Evolutionary conservation across 768 basidiomycete genomes (phyloP).

Genomic region (Neoboletus magnificus): DNA sequence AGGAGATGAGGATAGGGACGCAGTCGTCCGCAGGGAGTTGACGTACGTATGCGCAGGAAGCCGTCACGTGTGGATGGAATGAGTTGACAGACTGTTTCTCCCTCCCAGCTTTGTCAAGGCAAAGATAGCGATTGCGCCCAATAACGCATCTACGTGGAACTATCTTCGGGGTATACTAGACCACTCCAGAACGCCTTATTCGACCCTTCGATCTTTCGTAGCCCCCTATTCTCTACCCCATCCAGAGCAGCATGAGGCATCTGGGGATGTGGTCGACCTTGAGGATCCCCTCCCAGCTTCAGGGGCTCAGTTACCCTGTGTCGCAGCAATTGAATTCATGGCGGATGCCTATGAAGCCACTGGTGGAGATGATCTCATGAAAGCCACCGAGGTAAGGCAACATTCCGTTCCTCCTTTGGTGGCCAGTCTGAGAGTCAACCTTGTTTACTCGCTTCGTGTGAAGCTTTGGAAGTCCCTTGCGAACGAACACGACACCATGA

Average conservation of each 20-base stretch:
- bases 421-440: conserved; percentile 4
- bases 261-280: conserved; percentile 58
- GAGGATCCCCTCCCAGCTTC: conserved; percentile 68
- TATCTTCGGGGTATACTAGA: conserved; percentile 87
- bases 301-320: conserved; percentile 71
- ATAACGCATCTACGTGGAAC: conserved; percentile 96
- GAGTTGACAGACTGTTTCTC: background rate
- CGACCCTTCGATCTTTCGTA: conserved; percentile 56
- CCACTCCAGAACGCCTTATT: conserved; percentile 54
- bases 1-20: conserved; percentile 60
- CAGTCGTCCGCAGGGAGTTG: conserved; percentile 65
- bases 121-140: conserved; percentile 81
- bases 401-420: background rate
- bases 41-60: conserved; percentile 48
- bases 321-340: conserved; percentile 79
- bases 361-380: conserved; percentile 44
- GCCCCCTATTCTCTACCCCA: conserved; percentile 53
- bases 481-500: conserved; percentile 66
- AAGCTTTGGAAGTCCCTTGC: conserved; percentile 74
- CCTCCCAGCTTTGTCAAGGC: conserved; percentile 71
- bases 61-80: background rate
- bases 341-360: conserved; percentile 70
- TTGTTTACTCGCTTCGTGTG: conserved; percentile 9
- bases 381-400: conserved; percentile 47
- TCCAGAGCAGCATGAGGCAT: conserved; percentile 22